Percentiles rank a stretch among this genome's conserved stretches.
phyloP scores from a whole-genome alignment of 257 asterid genomes.

The Gentiana dahurica region DNA sequence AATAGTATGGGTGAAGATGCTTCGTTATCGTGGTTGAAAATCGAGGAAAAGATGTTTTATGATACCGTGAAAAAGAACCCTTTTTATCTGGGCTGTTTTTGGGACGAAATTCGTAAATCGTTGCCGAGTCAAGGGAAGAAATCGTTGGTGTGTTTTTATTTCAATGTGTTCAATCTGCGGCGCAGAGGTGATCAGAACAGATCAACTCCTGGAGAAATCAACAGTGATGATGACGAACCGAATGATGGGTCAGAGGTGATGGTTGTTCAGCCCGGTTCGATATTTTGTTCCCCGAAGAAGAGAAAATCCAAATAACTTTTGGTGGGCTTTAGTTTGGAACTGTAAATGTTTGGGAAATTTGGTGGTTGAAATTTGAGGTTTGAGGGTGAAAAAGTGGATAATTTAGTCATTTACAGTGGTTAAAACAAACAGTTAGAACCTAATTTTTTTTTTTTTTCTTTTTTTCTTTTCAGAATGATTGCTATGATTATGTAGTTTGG shows the following conservation, averaged over 20 bases:
- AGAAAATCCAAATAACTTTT: conserved; percentile 4
- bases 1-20: conserved; percentile 27
- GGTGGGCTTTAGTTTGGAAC: no score
- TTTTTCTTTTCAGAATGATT: no score
- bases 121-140: conserved; percentile 19
- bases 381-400: no score
- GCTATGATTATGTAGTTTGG: no score
- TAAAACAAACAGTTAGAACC: no score
- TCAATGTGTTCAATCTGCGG: conserved; percentile 25
- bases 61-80: conserved; percentile 19
- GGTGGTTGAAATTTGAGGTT: background rate
- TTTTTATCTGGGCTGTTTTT: conserved; percentile 18
- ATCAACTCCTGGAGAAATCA: conserved; percentile 25
- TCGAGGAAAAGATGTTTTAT: conserved; percentile 24
- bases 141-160: conserved; percentile 24
- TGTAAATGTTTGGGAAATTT: background rate
- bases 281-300: conserved; percentile 69
- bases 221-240: conserved; percentile 66
- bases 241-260: background rate
- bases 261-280: conserved; percentile 34
- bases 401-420: no score
- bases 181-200: conserved; percentile 66
- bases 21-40: conserved; percentile 25
- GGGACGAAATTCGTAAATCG: conserved; percentile 25
- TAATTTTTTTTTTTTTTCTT: no score